phyloP scores from a whole-genome alignment of 306 rosid species.

The Trifolium repens region DNA sequence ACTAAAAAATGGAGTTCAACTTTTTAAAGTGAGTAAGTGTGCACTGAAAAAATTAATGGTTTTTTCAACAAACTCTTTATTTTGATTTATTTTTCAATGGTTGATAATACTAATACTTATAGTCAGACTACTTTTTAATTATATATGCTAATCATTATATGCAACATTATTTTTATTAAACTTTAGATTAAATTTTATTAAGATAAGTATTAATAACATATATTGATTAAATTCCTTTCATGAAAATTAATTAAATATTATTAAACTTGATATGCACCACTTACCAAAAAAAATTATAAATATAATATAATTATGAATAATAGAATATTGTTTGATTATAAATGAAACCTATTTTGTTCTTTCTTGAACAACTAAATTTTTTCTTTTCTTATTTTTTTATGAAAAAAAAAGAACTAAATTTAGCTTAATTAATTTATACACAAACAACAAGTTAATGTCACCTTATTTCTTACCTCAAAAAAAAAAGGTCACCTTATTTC shows the following conservation, averaged over 20 bases:
- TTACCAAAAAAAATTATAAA: no score
- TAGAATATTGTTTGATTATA: background rate
- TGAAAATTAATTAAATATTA: no score
- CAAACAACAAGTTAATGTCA: background rate
- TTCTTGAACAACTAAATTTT: background rate
- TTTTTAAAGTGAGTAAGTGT: no score
- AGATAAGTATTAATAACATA: no score
- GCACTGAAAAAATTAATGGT: no score
- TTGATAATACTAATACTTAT: background rate
- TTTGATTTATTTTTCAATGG: no score
- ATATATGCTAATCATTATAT: background rate
- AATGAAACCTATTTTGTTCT: background rate
- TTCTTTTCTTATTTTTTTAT: background rate
- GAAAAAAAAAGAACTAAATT: slow-evolving; percentile 9
- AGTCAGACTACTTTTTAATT: background rate
- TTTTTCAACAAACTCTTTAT: background rate
- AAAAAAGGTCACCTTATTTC: slow-evolving; percentile 28
- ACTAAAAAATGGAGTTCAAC: no score
- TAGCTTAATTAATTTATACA: slow-evolving; percentile 12
- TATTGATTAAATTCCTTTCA: no score
- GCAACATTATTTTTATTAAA: background rate
- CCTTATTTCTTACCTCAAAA: slow-evolving; percentile 22
- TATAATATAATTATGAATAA: background rate
- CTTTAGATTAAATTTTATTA: no score
- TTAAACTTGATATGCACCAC: background rate